A percentile compares a stretch with the other conserved stretches of the same genome.
Conservation (phyloP, 305 asterid genomes). For the Salvia sclarea region DNA sequence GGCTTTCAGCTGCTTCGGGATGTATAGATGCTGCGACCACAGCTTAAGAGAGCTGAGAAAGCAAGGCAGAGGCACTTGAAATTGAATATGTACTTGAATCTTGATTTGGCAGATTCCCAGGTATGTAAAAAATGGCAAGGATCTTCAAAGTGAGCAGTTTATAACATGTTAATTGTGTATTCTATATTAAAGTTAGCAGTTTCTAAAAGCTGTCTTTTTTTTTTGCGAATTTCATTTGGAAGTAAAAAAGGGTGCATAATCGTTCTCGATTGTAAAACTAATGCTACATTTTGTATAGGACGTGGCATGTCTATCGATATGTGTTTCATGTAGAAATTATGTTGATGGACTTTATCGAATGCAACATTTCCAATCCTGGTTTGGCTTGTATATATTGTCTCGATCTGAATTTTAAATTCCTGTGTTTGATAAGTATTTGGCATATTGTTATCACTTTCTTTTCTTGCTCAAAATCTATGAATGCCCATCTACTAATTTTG, state of each 20-base stretch:
- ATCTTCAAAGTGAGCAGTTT: conserved; percentile 1
- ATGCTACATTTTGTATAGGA: background rate
- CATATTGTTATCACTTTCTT: background rate
- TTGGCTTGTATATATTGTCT: too few species aligned
- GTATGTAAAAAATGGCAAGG: conserved; percentile 10
- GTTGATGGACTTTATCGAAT: background rate
- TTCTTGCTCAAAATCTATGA: background rate
- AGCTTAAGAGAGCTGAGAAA: background rate
- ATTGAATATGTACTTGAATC: background rate
- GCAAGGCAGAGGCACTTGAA: conserved; percentile 15
- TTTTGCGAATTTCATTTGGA: background rate
- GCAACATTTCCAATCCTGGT: background rate
- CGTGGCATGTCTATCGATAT: background rate
- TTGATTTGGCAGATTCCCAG: background rate
- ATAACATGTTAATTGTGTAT: background rate
- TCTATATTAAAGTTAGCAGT: background rate
- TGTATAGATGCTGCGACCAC: background rate
- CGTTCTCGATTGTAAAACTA: background rate
- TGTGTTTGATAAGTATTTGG: too few species aligned
- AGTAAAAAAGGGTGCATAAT: background rate
- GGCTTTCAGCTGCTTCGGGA: background rate
- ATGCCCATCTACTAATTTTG: background rate
- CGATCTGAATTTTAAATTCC: background rate
- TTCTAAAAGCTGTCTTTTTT: background rate
- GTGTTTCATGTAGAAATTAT: background rate